These are phyloP conservation scores for Nothophytophthora sp. DNA, from an alignment of 352 stramenopile species.

Conservation along the genomic window DNA sequence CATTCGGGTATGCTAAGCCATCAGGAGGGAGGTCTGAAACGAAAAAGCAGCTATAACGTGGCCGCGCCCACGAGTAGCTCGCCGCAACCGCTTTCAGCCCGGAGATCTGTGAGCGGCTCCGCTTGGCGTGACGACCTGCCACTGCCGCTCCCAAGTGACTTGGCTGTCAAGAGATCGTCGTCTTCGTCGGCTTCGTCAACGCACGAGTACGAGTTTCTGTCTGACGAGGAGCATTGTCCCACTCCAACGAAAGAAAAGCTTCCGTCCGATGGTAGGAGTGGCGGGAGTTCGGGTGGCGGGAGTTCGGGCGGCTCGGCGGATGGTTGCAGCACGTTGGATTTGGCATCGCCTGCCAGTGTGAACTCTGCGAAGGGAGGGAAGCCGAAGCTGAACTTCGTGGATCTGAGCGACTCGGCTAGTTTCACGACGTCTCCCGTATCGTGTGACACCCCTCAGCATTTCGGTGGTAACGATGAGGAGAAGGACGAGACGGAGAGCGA, in stretches of 20 bases:
- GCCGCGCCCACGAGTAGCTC: constrained; percentile 5
- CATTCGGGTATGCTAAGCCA: constrained; percentile 10
- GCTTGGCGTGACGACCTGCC: constrained; percentile 11
- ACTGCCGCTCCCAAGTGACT: constrained; percentile 4
- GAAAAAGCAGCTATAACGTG: constrained; percentile 24
- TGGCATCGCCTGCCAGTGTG: constrained; percentile 16
- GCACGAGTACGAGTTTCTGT: constrained; percentile 32
- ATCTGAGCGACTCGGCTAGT: constrained; percentile 26
- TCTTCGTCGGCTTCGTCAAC: constrained; percentile 23
- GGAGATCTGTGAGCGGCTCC: constrained; percentile 14
- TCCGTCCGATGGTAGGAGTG: constrained; percentile 8
- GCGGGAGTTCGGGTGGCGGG: not conserved
- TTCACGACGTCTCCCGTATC: constrained; percentile 30
- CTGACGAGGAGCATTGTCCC: constrained; percentile 15
- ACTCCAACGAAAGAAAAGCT: constrained; percentile 14
- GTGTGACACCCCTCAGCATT: constrained; percentile 12
- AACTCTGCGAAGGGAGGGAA: constrained; percentile 22
- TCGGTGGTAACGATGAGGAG: constrained; percentile 15
- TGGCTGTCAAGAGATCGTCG: constrained; percentile 4
- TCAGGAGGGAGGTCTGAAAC: constrained; percentile 14
- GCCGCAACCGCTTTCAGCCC: not conserved
- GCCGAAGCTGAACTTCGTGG: constrained; percentile 24
- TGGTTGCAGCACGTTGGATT: constrained; percentile 2
- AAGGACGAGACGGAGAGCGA: constrained; percentile 2
- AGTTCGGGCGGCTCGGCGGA: constrained; percentile 1